Base-by-base conservation (phyloP, 805 yeast genomes). In the Candida ovalis region DNA sequence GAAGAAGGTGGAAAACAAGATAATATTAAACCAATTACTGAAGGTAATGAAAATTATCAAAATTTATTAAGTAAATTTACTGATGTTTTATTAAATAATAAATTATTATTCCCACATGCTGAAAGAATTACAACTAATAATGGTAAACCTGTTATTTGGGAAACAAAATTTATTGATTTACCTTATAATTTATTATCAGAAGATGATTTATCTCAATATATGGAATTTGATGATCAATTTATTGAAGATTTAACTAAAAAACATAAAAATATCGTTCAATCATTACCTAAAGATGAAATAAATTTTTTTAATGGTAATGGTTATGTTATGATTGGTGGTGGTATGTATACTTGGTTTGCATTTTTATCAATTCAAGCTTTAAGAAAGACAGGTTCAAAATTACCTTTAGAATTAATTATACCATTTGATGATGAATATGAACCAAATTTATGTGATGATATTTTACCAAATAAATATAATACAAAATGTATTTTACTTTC, bases 391-490 rank as follows among this genome's bases (percentile, higher is more conserved):
- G 79, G 78, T 0, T 69, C 78, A 0, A 55, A 56, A 35, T 57
- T 75, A 18, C 79, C 79, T 0, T 60, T 75, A 3, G 79, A 76
- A 55, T 51, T 76, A 18, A 63, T 75, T 51, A 58, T 77, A 13
- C 76, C 79, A 12, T 50, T 62, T 4, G 60, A 58, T 7, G 60
- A 57, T 0, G 77, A 75, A 37, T 74, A 73, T 52, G 75, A 74
- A 27, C 58, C 62, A 21, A 54, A 64, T 6, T 64, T 73, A 25
- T 64, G 68, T 57, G 69, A 70, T 27, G 55, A 54, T 2, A 48
- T 73, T 1, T 53, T 74, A 17, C 79, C 78, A 0, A 49, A 53
- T n/a, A 44, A 54, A 28, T 50, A 70, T 42, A 71, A 72, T 45
- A 74, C 77, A 9, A 66, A 60, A 48, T 77, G 81, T 63, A 58